Evolutionary conservation across 768 basidiomycete species (phyloP).

Genomic region (Termitomyces sp.): DNA sequence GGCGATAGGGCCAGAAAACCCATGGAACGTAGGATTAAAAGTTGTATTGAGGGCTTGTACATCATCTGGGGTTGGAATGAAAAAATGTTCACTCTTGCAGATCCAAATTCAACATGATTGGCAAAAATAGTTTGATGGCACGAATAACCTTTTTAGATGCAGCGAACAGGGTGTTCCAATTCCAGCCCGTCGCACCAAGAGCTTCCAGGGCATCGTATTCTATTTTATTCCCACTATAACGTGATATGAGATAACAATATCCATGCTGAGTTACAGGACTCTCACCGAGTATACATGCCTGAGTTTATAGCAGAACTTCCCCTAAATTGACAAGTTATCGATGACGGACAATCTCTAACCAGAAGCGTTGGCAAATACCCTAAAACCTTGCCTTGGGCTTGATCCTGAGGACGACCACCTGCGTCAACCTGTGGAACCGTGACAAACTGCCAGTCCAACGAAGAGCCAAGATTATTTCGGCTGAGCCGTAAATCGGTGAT

Average conservation of each 20-base stretch:
- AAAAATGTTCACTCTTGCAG: constrained; percentile 12
- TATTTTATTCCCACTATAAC: constrained; percentile 7
- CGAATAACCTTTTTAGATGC: constrained; percentile 8
- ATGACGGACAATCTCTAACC: not conserved
- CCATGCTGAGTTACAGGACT: not conserved
- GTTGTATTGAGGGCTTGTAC: constrained; percentile 2
- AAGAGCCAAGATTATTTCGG: constrained; percentile 7
- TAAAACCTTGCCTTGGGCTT: constrained; percentile 11
- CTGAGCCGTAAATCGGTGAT: constrained; percentile 12
- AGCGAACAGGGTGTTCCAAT: constrained; percentile 11
- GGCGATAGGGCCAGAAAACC: constrained; percentile 8
- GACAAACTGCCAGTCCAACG: constrained; percentile 13
- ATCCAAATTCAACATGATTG: not conserved
- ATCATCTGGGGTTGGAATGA: constrained; percentile 4
- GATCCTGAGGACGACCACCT: constrained; percentile 7
- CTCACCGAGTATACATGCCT: constrained; percentile 13
- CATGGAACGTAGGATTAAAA: constrained; percentile 9
- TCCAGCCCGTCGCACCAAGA: constrained; percentile 12
- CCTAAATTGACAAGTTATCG: not conserved
- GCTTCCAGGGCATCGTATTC: constrained; percentile 12
- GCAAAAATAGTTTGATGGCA: not conserved
- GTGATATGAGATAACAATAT: not conserved
- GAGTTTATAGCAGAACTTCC: constrained; percentile 14
- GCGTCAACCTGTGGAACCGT: constrained; percentile 9
- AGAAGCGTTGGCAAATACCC: constrained; percentile 3